These are phyloP conservation scores for Populus simonii DNA, from an alignment of 345 rosid genomes.

Conservation along the genomic window DNA sequence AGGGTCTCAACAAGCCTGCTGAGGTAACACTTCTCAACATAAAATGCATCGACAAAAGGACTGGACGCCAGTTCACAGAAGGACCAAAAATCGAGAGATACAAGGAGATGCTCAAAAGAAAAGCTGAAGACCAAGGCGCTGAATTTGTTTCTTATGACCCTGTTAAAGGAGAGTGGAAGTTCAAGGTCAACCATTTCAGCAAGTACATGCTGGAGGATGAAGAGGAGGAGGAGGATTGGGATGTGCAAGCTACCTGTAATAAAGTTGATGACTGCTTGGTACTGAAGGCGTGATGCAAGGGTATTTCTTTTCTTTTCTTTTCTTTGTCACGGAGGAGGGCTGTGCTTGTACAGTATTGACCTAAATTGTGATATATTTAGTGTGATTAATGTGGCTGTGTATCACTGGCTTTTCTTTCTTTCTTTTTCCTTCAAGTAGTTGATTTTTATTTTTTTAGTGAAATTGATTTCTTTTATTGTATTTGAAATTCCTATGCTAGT, in stretches of 20 bases:
- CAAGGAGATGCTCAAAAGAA: conserved; percentile 79
- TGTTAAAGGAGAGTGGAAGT: conserved; percentile 82
- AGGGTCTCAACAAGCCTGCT: conserved; percentile 92
- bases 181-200: conserved; percentile 84
- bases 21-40: conserved; percentile 92
- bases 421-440: no score
- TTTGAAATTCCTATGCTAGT: neutral
- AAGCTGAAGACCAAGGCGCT: conserved; percentile 88
- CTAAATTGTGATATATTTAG: conserved; percentile 6
- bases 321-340: neutral
- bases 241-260: neutral
- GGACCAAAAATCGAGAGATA: conserved; percentile 70
- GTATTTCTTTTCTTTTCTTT: neutral
- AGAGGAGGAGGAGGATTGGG: conserved; percentile 29
- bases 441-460: neutral
- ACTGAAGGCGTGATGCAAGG: neutral
- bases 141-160: conserved; percentile 80
- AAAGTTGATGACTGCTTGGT: conserved; percentile 22
- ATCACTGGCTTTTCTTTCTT: neutral
- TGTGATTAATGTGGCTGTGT: conserved; percentile 3
- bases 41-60: conserved; percentile 81
- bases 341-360: conserved; percentile 8
- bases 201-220: conserved; percentile 54
- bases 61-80: conserved; percentile 58
- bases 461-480: neutral